Conservation (phyloP, 305 asterid species). For the Solanum aculeatissimum region DNA sequence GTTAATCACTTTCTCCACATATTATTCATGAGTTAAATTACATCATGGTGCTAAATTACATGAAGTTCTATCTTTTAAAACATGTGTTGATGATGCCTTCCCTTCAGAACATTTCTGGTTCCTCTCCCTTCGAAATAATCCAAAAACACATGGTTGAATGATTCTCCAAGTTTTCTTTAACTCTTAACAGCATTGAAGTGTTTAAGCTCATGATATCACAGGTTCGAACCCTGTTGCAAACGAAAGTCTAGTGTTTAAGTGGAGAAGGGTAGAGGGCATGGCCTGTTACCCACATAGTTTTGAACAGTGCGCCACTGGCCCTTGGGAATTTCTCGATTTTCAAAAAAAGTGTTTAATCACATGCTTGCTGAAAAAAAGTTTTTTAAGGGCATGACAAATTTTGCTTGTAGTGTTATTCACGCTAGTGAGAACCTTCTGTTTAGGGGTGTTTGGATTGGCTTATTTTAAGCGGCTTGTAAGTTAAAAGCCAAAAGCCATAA, state of each 20-base stretch:
- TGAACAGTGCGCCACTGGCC: not conserved
- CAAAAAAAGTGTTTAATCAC: not conserved
- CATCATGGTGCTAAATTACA: not conserved
- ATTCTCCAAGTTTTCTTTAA: not conserved
- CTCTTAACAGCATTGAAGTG: not conserved
- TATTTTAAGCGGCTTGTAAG: too few species aligned
- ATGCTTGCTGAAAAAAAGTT: not conserved
- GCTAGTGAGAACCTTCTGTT: not conserved
- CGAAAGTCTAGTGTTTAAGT: not conserved
- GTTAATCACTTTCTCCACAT: not conserved
- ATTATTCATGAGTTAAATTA: not conserved
- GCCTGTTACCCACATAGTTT: not conserved
- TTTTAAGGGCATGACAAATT: not conserved
- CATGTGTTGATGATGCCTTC: not conserved
- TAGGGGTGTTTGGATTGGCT: not conserved
- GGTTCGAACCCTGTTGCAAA: not conserved
- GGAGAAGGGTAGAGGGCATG: not conserved
- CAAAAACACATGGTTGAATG: not conserved
- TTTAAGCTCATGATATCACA: not conserved
- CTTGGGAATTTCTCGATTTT: not conserved
- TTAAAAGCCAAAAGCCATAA: too few species aligned
- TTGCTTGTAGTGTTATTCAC: not conserved
- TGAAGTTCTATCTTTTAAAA: not conserved
- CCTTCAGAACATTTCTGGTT: not conserved
- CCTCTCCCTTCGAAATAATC: not conserved